Base-by-base conservation (phyloP, 805 yeast species). In the Blastobotrys parvus region DNA sequence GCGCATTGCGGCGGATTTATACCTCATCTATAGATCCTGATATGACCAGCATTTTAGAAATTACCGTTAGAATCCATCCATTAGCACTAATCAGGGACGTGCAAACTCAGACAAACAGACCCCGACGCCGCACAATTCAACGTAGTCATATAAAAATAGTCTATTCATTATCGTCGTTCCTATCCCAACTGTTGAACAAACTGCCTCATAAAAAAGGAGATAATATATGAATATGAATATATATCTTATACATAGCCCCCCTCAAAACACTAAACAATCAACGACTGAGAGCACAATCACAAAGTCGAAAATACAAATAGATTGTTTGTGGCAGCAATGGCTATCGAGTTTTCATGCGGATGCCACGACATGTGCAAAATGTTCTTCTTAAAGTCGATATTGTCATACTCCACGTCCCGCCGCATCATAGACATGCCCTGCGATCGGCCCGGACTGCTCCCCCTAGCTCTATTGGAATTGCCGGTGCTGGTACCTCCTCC, bases 331-430 rank as follows among this genome's bases (percentile, higher is more conserved):
- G 98, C 97, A 39, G 97, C 97, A 59, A 92, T 85, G 35, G 98
- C 98, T 53, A 92, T 95, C 41, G 92, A 80, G 67, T 92, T 87
- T 67, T 94, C 98, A 54, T 71, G 73, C 50, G 99, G 98, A 71
- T 92, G 98, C 98, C 99, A 92, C 62, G 97, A 87, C 64, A 88
- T 72, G 67, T 92, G 97, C 64, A 90, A 72, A 47, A 92, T 89
- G 64, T 86, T 82, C 72, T 89, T 90, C 65, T 89, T 87, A 70
- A 89, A 92, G 66, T 94, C 97, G 52, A 89, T 84, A 52, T 78
- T 75, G 58, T 80, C 88, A 57, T 78, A 72, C 59, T 82, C 90
- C n/a, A n/a, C n/a, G 42, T 76, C 72, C 60, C 82, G 73, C 49
- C 77, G 63, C 67, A 70, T 64, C 78, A 74, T 69, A 55, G 65